Evolutionary conservation across 1,139 yeast species (phyloP), one percentile per base, ranked within the genome.

Genomic region (Candida smagusa): DNA sequence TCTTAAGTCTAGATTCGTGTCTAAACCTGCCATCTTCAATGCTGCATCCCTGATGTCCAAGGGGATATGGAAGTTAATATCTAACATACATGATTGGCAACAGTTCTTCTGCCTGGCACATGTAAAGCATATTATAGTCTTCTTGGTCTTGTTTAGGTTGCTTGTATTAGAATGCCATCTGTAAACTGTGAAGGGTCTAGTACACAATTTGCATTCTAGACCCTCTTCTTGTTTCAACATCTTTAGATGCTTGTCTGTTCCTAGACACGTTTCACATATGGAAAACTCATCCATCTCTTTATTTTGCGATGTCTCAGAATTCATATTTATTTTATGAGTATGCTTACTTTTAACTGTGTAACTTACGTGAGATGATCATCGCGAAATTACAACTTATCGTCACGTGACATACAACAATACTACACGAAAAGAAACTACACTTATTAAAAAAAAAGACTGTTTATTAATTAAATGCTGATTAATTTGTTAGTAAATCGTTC

Each of bases 11-110:
- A 33, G 28, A 12, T 26, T 58, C 30, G 64, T 61, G 11, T 68
- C 71, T 12, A 74, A 59, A 7, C 84, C 85, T 4, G 92, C 84
- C 74, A 88, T 72, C 51, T 81, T 80, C 52, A 89, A 61, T 1
- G 96, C 88, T 2, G 90, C 80, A 50, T 90, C 97, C 43, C 97
- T 65, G 7, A 89, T 66, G 12, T 83, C 80, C 12, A 88, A 58
- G 0, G 96, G 90, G 21, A 92, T 76, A 5, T 89, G 85, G 63
- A 81, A 86, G 21, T 82, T 77, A 35, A 88, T 66, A 61, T 92
- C 97, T 31, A 85, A 61, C 78, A 88, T 75, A 56, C 98, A 92
- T 16, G 81, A 64, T 56, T 92, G 97, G 54, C 98, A 92, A 47
- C 95, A 84, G 60, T 86, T 84, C 46, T 83, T 74, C 34, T 83